Evolutionary conservation across 1,284 basidiomycete genomes (phyloP).

Genomic region (Marasmius tenuissimus): DNA sequence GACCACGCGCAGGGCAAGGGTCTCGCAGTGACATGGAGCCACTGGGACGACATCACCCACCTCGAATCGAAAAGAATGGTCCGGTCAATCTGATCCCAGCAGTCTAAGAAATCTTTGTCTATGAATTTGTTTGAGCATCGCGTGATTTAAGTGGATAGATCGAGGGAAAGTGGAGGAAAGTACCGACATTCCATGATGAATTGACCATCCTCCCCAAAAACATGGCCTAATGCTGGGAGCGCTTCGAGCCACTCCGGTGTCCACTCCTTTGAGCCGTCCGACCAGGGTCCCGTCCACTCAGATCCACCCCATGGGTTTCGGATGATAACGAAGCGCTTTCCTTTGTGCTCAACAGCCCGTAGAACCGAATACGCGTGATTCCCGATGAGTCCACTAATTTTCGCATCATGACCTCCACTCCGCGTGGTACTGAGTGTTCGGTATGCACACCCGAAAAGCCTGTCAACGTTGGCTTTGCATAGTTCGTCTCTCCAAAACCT

Average conservation of each 20-base stretch:
- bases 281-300: constrained; percentile 37
- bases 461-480: constrained; percentile 39
- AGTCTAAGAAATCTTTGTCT: constrained; percentile 51
- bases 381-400: constrained; percentile 34
- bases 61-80: constrained; percentile 46
- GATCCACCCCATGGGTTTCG: constrained; percentile 33
- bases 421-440: constrained; percentile 33
- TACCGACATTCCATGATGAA: constrained; percentile 8
- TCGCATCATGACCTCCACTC: constrained; percentile 27
- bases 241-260: constrained; percentile 28
- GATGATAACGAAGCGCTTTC: constrained; percentile 31
- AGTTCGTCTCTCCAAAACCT: constrained; percentile 45
- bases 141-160: constrained; percentile 36
- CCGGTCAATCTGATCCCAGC: constrained; percentile 45
- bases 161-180: constrained; percentile 32
- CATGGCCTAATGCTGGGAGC: constrained; percentile 24
- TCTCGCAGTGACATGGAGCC: constrained; percentile 40
- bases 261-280: constrained; percentile 37
- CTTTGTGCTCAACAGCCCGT: constrained; percentile 30
- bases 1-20: constrained; percentile 40
- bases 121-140: not conserved
- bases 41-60: constrained; percentile 50
- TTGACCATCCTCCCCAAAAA: constrained; percentile 17
- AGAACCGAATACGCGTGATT: constrained; percentile 34
- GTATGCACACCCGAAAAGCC: constrained; percentile 46